Percentiles rank a stretch among this genome's conserved stretches.
These are phyloP conservation scores for Globisporangium radiosum DNA, from an alignment of 352 stramenopile species.

Conservation along the genomic window DNA sequence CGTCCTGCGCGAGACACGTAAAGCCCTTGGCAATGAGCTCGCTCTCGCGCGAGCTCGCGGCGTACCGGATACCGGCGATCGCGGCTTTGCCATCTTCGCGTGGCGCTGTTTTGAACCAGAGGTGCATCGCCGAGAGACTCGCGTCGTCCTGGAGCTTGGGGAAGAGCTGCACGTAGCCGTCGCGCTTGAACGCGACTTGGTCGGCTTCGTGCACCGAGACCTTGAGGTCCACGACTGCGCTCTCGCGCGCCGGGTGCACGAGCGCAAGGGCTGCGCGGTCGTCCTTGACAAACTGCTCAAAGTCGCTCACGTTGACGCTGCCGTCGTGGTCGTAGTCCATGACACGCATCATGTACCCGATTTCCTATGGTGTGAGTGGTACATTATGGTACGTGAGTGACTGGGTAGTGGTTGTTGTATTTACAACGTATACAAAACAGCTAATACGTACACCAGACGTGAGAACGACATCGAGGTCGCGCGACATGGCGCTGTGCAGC, in stretches of 20 bases:
- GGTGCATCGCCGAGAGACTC: constrained; percentile 28
- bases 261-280: constrained; percentile 42
- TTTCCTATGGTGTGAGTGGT: constrained; percentile 28
- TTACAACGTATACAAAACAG: neutral
- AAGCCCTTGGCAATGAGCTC: constrained; percentile 68
- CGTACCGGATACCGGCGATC: constrained; percentile 65
- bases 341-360: constrained; percentile 50
- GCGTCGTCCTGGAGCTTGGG: constrained; percentile 48
- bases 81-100: constrained; percentile 59
- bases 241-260: constrained; percentile 39
- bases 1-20: constrained; percentile 69
- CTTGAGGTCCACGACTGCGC: constrained; percentile 53
- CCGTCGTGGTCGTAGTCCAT: constrained; percentile 70
- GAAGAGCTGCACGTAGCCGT: constrained; percentile 52
- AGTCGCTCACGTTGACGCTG: constrained; percentile 57
- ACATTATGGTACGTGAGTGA: neutral
- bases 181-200: constrained; percentile 40
- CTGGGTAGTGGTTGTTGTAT: neutral
- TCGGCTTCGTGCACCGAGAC: constrained; percentile 57
- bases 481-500: constrained; percentile 51
- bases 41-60: constrained; percentile 51
- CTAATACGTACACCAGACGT: constrained; percentile 51
- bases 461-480: constrained; percentile 73
- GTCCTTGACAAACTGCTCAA: constrained; percentile 70
- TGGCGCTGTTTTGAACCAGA: constrained; percentile 53